These are phyloP conservation scores for Aristolochia fimbriata DNA, from an alignment of 164 flowering plant species.

Conservation along the genomic window DNA sequence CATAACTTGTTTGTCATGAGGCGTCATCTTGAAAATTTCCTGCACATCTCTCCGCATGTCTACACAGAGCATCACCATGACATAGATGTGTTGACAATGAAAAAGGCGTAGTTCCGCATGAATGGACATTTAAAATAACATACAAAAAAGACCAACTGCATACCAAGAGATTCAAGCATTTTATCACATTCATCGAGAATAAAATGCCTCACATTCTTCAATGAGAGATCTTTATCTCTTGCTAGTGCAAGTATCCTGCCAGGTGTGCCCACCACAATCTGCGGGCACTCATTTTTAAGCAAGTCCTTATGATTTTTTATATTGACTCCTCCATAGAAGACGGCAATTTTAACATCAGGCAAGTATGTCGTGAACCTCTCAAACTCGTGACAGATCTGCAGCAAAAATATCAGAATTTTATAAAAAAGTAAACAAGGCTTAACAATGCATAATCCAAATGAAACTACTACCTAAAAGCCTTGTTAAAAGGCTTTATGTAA, in stretches of 20 bases:
- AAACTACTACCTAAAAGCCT: too few relatives aligned
- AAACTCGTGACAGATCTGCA: slow-evolving; percentile 90
- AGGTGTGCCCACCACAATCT: slow-evolving; percentile 97
- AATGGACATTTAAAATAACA: neutral
- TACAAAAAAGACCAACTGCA: slow-evolving; percentile 2
- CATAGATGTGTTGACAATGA: neutral
- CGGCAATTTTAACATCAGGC: slow-evolving; percentile 84
- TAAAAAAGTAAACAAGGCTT: too few relatives aligned
- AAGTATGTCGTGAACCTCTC: slow-evolving; percentile 91
- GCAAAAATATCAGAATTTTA: too few relatives aligned
- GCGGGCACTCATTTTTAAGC: slow-evolving; percentile 92
- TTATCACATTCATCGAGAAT: slow-evolving; percentile 98
- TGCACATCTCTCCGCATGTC: slow-evolving; percentile 99
- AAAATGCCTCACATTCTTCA: slow-evolving; percentile 95
- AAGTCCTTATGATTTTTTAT: slow-evolving; percentile 81
- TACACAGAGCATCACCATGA: slow-evolving; percentile 16
- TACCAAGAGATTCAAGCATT: slow-evolving; percentile 99
- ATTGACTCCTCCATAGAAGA: slow-evolving; percentile 91
- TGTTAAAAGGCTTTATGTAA: too few relatives aligned
- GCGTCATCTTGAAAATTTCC: slow-evolving; percentile 96
- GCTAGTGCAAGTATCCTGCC: slow-evolving; percentile 88
- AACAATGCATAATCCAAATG: too few relatives aligned
- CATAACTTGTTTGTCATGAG: slow-evolving; percentile 99
- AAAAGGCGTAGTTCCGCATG: too few relatives aligned
- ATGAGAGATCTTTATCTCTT: slow-evolving; percentile 74